Base-by-base conservation (phyloP, 495 filamentous ascomycete species). In the Neurospora pannonica region DNA sequence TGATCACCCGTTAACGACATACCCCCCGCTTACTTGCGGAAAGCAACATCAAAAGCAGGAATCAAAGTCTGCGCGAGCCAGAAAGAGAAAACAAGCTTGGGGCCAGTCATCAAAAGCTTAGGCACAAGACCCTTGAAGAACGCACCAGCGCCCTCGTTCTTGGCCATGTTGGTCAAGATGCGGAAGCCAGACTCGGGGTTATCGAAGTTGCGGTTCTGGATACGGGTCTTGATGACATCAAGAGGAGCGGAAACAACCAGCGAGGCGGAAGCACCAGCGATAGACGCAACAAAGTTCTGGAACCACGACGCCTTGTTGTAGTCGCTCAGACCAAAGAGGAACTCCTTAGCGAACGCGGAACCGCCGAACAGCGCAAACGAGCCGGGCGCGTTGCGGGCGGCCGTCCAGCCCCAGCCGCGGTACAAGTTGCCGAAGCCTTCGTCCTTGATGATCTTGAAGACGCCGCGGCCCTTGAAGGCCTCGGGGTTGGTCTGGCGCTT, bases 401-500 rank as follows among this genome's bases (percentile, higher is more conserved):
- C 97, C 43, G 96, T 99, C 96, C 96, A 99, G 72, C 92, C 93
- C 89, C 94, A 97, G 72, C 96, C 96, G 77, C 96, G 88, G 86
- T 99, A 99, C 60, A 99, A 85, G 54, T 67, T 67, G 42, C 94
- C 94, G 82, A 98, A 95, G 39, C 96, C 97, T 82, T 99, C 96
- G 83, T 99, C 96, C 71, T 88, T 85, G 74, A 99, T 86, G 72
- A 99, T 98, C 82, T 88, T 90, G 80, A 98, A 88, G 24, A 98
- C 86, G 71, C 97, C 97, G 79, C 96, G 92, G 76, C 95, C 95
- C 74, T 94, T 88, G 89, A 99, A 99, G 60, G 96, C 94, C 79
- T 98, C 96, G 39, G 96, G 96, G 88, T 99, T 99, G 43, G 96
- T 99, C 85, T 99, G 96, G 77, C 96, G 92, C 88, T 98, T 98